Evolutionary conservation across 768 basidiomycete species (phyloP).

Genomic region (Sporobolomyces pararoseus): DNA sequence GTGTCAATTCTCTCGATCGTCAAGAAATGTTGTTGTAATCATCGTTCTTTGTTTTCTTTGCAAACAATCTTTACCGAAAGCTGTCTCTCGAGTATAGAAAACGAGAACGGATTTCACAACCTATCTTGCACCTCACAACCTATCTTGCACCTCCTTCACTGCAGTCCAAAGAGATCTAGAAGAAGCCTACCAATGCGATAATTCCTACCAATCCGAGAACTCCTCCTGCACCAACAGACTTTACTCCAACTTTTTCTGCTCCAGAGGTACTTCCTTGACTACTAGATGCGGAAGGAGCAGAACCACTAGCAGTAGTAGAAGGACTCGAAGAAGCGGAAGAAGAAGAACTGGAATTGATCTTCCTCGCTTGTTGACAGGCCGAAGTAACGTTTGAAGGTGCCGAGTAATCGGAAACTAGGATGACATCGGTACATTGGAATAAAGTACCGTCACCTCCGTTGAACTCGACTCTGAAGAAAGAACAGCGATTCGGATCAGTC

Average conservation of each 20-base stretch:
- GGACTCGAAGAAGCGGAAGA: neutral
- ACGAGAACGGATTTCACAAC: too few species aligned
- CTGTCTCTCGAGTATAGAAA: too few species aligned
- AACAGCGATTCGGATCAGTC: neutral
- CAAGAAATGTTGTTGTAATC: neutral
- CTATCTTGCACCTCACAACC: too few species aligned
- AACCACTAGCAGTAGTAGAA: neutral
- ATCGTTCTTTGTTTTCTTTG: neutral
- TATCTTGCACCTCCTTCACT: too few species aligned
- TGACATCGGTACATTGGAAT: slow-evolving; percentile 77
- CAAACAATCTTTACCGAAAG: too few species aligned
- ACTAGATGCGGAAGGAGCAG: too few species aligned
- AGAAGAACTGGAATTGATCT: neutral
- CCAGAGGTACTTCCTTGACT: neutral
- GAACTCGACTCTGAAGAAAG: slow-evolving; percentile 52
- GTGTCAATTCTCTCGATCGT: neutral
- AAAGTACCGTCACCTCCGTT: slow-evolving; percentile 68
- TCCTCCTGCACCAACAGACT: neutral
- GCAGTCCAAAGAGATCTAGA: too few species aligned
- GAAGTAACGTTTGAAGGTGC: slow-evolving; percentile 53
- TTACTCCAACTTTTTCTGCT: neutral
- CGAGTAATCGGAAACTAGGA: slow-evolving; percentile 58
- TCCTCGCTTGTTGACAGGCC: neutral
- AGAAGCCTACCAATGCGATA: neutral
- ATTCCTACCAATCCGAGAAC: neutral